Conservation (phyloP, 164 flowering plant genomes). For the Berberis vulgaris region DNA sequence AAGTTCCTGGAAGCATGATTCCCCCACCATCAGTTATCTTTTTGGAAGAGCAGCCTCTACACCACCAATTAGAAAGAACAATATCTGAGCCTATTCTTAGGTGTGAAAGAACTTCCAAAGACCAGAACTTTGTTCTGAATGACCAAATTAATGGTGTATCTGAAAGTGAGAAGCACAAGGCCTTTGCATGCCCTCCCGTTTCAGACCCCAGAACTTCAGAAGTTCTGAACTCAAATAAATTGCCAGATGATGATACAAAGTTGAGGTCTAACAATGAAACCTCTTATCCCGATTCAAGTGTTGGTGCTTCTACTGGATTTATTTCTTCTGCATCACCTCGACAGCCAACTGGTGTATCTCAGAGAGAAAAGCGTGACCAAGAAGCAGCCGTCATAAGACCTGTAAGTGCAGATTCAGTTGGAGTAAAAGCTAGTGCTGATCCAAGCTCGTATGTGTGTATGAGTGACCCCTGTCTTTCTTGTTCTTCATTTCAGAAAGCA, state of each 20-base stretch:
- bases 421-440: constrained; percentile 2
- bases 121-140: constrained; percentile 11
- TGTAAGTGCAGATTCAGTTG: constrained; percentile 14
- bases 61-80: constrained; percentile 8
- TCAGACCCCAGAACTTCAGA: constrained; percentile 17
- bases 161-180: constrained; percentile 2
- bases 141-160: constrained; percentile 12
- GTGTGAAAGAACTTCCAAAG: constrained; percentile 14
- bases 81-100: constrained; percentile 13
- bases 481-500: constrained; percentile 20
- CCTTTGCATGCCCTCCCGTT: constrained; percentile 1
- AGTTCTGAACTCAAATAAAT: constrained; percentile 8
- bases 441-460: constrained; percentile 7
- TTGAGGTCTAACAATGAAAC: constrained; percentile 8
- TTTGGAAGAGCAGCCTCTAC: constrained; percentile 7
- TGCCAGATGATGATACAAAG: neutral
- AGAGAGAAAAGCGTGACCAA: constrained; percentile 1
- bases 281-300: constrained; percentile 6
- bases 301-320: constrained; percentile 9
- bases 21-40: constrained; percentile 11
- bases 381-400: constrained; percentile 8
- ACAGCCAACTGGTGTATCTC: constrained; percentile 8
- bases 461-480: constrained; percentile 6
- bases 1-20: constrained; percentile 11
- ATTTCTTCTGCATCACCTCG: constrained; percentile 6